Conservation (phyloP, 2,329 filamentous ascomycete species). For the Colletotrichum sp. region DNA sequence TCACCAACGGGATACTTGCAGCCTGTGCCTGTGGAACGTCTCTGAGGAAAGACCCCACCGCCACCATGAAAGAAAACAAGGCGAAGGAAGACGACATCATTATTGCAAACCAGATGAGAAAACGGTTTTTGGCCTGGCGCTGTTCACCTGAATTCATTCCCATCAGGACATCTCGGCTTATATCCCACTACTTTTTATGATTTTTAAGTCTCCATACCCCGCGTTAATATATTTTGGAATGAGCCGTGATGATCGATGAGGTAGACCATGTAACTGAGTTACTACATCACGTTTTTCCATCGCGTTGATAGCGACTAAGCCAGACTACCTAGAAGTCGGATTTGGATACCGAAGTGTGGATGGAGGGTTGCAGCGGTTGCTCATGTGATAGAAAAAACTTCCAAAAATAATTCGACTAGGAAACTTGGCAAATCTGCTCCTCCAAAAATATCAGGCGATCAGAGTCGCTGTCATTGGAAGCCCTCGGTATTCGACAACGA, state of each 20-base stretch:
- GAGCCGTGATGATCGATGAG: background rate
- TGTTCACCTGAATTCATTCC: background rate
- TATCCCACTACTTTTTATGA: background rate
- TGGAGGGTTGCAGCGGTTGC: background rate
- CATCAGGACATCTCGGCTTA: background rate
- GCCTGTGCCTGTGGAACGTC: background rate
- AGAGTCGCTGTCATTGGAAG: background rate
- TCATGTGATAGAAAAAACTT: background rate
- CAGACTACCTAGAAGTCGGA: background rate
- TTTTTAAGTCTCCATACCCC: background rate
- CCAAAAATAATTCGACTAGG: background rate
- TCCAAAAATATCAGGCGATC: constrained; percentile 28
- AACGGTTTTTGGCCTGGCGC: background rate
- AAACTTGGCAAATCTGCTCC: background rate
- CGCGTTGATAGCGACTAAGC: background rate
- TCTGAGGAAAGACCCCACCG: background rate
- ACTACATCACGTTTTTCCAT: background rate
- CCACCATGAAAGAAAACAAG: background rate
- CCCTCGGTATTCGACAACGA: constrained; percentile 32
- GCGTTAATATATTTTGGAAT: background rate
- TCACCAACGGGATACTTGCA: background rate
- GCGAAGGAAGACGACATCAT: background rate
- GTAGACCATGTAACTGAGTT: rapidly evolving
- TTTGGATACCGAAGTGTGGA: background rate
- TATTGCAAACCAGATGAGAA: background rate